Evolutionary conservation across 768 basidiomycete species (phyloP).

Genomic region (Coprinopsis sp.): DNA sequence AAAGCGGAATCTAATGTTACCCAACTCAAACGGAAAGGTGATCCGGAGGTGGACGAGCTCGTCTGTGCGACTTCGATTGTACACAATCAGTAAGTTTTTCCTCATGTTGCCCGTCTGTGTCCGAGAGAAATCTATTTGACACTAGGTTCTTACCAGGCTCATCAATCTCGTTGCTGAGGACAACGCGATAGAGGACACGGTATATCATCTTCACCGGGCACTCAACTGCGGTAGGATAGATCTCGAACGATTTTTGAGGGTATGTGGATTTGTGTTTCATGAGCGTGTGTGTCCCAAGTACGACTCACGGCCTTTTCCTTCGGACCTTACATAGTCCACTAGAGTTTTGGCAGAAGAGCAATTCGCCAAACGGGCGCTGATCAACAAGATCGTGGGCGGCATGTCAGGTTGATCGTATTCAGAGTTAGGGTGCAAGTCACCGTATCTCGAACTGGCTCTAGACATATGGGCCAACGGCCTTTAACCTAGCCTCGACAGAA

Average conservation of each 20-base stretch:
- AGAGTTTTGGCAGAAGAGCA: constrained; percentile 91
- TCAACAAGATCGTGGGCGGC: constrained; percentile 79
- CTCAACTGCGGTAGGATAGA: constrained; percentile 89
- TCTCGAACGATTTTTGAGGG: constrained; percentile 90
- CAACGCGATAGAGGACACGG: constrained; percentile 96
- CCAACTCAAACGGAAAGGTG: constrained; percentile 78
- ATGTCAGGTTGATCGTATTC: constrained; percentile 49
- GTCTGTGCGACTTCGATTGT: constrained; percentile 95
- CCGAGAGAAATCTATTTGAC: constrained; percentile 3
- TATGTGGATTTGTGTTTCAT: constrained; percentile 32
- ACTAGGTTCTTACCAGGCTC: constrained; percentile 48
- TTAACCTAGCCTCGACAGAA: too few species aligned
- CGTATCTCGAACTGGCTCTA: constrained; percentile 18
- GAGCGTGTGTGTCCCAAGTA: constrained; percentile 3
- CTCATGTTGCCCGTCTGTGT: constrained; percentile 9
- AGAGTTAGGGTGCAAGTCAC: constrained; percentile 34
- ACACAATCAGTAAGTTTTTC: constrained; percentile 79
- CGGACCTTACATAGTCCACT: constrained; percentile 49
- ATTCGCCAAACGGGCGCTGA: constrained; percentile 92
- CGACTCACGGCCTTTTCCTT: constrained; percentile 7
- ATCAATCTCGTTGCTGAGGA: constrained; percentile 99
- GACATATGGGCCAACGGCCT: too few species aligned
- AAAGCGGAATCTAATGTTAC: constrained; percentile 69
- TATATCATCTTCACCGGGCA: constrained; percentile 93
- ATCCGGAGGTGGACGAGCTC: constrained; percentile 93